Conservation (phyloP, 768 basidiomycete genomes). For the Tricholomella constricta region DNA sequence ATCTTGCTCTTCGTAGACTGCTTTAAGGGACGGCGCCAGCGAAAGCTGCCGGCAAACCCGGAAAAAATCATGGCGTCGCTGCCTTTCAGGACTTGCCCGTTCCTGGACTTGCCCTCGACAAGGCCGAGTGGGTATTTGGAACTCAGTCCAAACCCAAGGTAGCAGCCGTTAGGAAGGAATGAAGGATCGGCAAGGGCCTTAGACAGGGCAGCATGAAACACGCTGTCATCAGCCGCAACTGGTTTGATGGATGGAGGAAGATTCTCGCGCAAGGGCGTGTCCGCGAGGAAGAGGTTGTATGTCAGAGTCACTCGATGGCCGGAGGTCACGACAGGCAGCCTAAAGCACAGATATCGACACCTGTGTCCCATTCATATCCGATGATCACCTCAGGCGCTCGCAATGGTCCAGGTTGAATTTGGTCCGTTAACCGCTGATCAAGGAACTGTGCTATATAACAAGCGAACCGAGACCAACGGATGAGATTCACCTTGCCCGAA, state of each 20-base stretch:
- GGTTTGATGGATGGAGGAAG: background rate
- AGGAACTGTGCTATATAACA: too few species aligned
- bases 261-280: background rate
- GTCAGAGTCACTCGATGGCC: conserved; percentile 45
- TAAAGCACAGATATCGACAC: too few species aligned
- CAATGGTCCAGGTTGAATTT: too few species aligned
- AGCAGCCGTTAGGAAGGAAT: conserved; percentile 42
- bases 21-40: background rate
- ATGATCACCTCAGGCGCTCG: too few species aligned
- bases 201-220: conserved; percentile 14
- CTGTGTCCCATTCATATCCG: too few species aligned
- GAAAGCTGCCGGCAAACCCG: conserved; percentile 15
- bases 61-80: conserved; percentile 24
- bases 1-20: background rate
- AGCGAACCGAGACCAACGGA: too few species aligned
- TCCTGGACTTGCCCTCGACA: conserved; percentile 8
- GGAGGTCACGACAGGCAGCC: conserved; percentile 32
- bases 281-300: conserved; percentile 39
- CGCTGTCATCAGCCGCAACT: conserved; percentile 11
- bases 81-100: conserved; percentile 29
- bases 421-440: too few species aligned
- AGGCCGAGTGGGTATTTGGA: conserved; percentile 37
- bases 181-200: conserved; percentile 30
- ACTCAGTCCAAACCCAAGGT: conserved; percentile 40
- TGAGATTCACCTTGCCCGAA: too few species aligned